Conservation (phyloP, 352 stramenopile genomes). For the Pythium vanterpoolii region DNA sequence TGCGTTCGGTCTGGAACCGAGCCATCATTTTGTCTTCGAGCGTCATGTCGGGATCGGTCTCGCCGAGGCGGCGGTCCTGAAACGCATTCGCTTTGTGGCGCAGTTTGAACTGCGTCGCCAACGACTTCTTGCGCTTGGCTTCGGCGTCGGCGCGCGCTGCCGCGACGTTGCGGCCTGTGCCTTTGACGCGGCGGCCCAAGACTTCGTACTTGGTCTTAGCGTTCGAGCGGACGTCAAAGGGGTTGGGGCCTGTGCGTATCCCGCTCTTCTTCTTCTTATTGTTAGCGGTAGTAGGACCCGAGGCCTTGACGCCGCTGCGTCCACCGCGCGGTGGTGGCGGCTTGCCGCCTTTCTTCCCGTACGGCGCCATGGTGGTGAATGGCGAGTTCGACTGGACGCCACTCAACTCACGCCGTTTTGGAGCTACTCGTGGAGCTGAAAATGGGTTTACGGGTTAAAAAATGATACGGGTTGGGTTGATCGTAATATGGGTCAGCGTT, state of each 20-base stretch:
- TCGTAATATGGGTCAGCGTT: background rate
- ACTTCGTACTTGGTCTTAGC: slow-evolving; percentile 88
- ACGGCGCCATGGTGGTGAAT: slow-evolving; percentile 4
- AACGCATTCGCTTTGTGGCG: slow-evolving; percentile 90
- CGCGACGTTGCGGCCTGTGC: slow-evolving; percentile 85
- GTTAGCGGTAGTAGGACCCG: background rate
- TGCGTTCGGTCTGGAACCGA: slow-evolving; percentile 87
- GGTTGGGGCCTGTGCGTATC: slow-evolving; percentile 51
- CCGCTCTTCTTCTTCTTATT: slow-evolving; percentile 20
- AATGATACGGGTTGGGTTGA: background rate
- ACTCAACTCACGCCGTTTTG: slow-evolving; percentile 18
- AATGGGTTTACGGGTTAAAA: slow-evolving; percentile 17
- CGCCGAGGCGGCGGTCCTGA: slow-evolving; percentile 80
- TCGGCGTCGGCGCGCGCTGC: slow-evolving; percentile 80
- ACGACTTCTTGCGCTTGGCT: slow-evolving; percentile 79
- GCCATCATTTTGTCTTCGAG: slow-evolving; percentile 93
- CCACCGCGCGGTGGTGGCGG: no score
- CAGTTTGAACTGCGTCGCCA: slow-evolving; percentile 74
- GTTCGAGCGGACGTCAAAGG: slow-evolving; percentile 89
- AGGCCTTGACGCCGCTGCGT: background rate
- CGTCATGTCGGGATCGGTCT: slow-evolving; percentile 80
- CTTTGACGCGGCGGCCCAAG: slow-evolving; percentile 86
- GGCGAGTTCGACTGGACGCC: background rate
- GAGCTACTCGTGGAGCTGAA: slow-evolving; percentile 10
- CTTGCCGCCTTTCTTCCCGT: slow-evolving; percentile 9